Conservation (phyloP, 108 stramenopile species). For the Nitzschia inconspicua region DNA sequence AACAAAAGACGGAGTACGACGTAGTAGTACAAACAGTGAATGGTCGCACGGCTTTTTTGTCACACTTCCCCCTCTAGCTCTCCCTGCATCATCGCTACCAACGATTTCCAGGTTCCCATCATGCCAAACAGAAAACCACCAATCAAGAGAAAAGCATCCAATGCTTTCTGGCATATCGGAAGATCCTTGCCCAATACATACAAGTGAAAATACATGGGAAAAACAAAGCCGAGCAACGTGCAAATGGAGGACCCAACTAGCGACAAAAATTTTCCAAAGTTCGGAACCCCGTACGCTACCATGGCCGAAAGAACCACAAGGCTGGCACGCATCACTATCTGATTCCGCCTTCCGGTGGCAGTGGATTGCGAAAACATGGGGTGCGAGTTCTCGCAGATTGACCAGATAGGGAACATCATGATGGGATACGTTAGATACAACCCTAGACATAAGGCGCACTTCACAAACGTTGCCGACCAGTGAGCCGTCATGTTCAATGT, state of each 20-base stretch:
- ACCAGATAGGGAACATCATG: slow-evolving; percentile 80
- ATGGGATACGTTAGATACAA: slow-evolving; percentile 79
- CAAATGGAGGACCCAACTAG: slow-evolving; percentile 75
- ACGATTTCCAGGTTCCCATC: slow-evolving; percentile 56
- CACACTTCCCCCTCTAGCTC: slow-evolving; percentile 15
- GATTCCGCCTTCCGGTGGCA: background rate
- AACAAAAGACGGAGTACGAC: too few relatives aligned
- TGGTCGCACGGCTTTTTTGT: too few relatives aligned
- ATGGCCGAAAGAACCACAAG: slow-evolving; percentile 50
- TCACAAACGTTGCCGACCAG: slow-evolving; percentile 56
- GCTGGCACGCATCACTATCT: slow-evolving; percentile 24
- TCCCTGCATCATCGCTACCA: slow-evolving; percentile 39
- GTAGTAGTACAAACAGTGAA: too few relatives aligned
- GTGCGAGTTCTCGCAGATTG: slow-evolving; percentile 39
- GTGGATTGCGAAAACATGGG: slow-evolving; percentile 24
- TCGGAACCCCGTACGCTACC: slow-evolving; percentile 59
- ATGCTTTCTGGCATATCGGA: slow-evolving; percentile 26
- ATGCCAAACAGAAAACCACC: slow-evolving; percentile 57
- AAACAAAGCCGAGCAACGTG: slow-evolving; percentile 66
- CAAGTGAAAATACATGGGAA: slow-evolving; percentile 68
- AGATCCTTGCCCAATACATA: slow-evolving; percentile 49
- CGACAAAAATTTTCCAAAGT: slow-evolving; percentile 71
- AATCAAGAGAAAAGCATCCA: slow-evolving; percentile 46
- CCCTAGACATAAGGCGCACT: slow-evolving; percentile 63
- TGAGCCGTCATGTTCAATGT: slow-evolving; percentile 56